Conservation (phyloP, 2,329 filamentous ascomycete genomes). For the Lasiodiplodia theobromae region DNA sequence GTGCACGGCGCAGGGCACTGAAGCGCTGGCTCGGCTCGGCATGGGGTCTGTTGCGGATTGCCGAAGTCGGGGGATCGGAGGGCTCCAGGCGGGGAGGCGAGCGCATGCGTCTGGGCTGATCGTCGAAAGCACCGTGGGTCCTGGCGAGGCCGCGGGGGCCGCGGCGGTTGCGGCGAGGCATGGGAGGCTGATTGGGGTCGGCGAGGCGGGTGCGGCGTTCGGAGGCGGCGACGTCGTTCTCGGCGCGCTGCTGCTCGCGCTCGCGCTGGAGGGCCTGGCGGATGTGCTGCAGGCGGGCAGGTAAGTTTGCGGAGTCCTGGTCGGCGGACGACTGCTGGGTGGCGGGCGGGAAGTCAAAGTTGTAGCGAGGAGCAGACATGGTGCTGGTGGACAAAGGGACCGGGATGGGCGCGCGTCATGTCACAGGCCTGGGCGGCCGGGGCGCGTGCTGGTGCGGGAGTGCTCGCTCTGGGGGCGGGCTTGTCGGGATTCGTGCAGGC, state of each 20-base stretch:
- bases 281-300: conserved; percentile 41
- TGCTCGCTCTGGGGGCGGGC: not conserved
- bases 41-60: conserved; percentile 36
- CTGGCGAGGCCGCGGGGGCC: conserved; percentile 13
- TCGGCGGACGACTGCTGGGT: conserved; percentile 30
- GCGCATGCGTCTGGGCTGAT: conserved; percentile 9
- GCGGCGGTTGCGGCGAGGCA: conserved; percentile 28
- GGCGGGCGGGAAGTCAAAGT: conserved; percentile 56
- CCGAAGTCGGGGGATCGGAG: conserved; percentile 24
- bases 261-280: conserved; percentile 44
- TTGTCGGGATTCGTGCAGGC: not conserved
- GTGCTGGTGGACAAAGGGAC: conserved; percentile 34
- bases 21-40: conserved; percentile 47
- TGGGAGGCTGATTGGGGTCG: conserved; percentile 12
- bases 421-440: conserved; percentile 10
- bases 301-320: conserved; percentile 24
- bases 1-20: conserved; percentile 38
- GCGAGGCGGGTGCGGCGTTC: conserved; percentile 18
- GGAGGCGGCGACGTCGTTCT: conserved; percentile 32
- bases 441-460: not conserved
- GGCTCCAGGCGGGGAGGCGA: conserved; percentile 8
- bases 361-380: conserved; percentile 40
- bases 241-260: conserved; percentile 39
- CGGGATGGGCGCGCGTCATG: conserved; percentile 23
- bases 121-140: conserved; percentile 5